Base-by-base conservation (phyloP, 257 asterid species). In the Ocimum tenuiflorum region DNA sequence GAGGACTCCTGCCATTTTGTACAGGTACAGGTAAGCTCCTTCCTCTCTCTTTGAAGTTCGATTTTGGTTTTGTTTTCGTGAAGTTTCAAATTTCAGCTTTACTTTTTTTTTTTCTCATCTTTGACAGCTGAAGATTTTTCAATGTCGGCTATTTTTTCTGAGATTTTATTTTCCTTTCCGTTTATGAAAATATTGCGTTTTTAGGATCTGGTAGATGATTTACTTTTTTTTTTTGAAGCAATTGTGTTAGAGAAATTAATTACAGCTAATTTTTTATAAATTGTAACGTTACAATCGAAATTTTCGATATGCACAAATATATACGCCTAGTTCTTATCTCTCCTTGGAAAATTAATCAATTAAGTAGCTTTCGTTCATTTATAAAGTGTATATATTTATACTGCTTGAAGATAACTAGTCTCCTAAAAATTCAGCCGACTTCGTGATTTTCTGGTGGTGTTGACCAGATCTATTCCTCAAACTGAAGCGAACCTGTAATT, bases 21-120 rank as follows among this genome's bases (percentile, higher is more conserved):
- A 83, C 75, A 83, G 87, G 69, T 60, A 68, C 82, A 80, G 89
- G 90, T 9, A 18, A 33, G 22, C 69, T 24, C 19, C 31, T 29
- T 12, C 33, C 27, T 18, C 33, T 36, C 35, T 13, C 50, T 27
- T 27, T 27, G 31, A 27, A 1, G 31, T 27, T 27, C 4, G 2
- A 27, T 2, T 27, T 27, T 4, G 2, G 31, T 1, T 27, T 27
- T 27, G 3, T 1, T 27, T 1, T 27, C 31, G 31, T 27, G 31
- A 1, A 4, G 31, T 27, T n/a, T n/a, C n/a, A 27, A 27, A 6
- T 15, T 1, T 4, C 3, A n/a, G n/a, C n/a, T n/a, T n/a, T n/a
- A n/a, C n/a, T n/a, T n/a, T n/a, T n/a, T n/a, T n/a, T n/a, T n/a
- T n/a, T n/a, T n/a, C n/a, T n/a, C n/a, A n/a, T n/a, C n/a, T n/a